Percentiles rank a stretch among this genome's conserved stretches.
phyloP scores from a whole-genome alignment of 495 filamentous ascomycete species.

The Parachaetomium inaequale region DNA sequence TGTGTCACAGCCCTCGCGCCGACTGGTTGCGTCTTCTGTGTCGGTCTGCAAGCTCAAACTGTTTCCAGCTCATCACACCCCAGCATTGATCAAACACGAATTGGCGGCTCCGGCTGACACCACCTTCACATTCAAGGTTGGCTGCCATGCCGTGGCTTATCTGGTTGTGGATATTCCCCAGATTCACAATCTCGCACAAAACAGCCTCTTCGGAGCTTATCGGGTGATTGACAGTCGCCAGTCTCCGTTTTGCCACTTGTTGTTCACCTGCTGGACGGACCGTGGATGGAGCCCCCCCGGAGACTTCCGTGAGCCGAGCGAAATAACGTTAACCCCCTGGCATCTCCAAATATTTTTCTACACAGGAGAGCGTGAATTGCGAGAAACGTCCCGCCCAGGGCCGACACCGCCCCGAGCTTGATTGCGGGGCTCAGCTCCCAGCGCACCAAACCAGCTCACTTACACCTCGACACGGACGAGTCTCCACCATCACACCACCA shows the following conservation, averaged over 20 bases:
- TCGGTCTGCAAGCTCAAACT: neutral
- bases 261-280: too few relatives aligned
- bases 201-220: conserved; percentile 15
- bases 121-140: neutral
- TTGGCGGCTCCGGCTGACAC: too few relatives aligned
- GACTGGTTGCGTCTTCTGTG: neutral
- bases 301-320: neutral
- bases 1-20: neutral
- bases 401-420: neutral
- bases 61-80: neutral
- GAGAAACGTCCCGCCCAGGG: neutral
- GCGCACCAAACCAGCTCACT: conserved; percentile 2
- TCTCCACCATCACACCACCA: conserved; percentile 15
- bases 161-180: conserved; percentile 18
- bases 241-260: conserved; percentile 11
- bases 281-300: neutral
- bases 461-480: neutral
- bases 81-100: neutral
- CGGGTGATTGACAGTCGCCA: neutral
- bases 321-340: neutral
- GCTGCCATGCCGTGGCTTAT: conserved; percentile 7
- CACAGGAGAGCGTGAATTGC: too few relatives aligned
- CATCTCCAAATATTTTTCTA: too few relatives aligned
- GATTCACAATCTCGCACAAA: conserved; percentile 2
- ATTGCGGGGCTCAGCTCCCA: conserved; percentile 13